Base-by-base conservation (phyloP, 73 alveolate species). In the Halteria grandinella region DNA sequence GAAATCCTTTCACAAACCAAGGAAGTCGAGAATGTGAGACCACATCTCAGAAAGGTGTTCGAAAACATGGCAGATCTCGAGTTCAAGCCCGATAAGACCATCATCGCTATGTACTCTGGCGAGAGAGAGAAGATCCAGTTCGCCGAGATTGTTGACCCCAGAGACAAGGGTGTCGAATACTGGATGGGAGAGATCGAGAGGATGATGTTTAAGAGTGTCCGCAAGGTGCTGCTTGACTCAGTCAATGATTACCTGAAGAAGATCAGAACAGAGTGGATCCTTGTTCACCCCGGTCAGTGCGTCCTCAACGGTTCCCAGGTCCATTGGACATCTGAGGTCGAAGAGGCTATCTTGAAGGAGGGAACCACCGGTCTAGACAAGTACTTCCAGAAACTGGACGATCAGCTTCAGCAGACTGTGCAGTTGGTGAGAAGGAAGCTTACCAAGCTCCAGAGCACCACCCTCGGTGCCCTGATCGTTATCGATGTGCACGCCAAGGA, bases 121-220 rank as follows among this genome's bases (percentile, higher is more conserved):
- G 98, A 91, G 69, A 90, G 91, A 44, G 99, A 96, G 86, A 88
- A 83, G 73, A 94, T 96, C 66, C 91, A 95, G 50, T 95, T 97
- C 83, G 95, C 79, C 0, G 95, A 88, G 50, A 85, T 80, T 47
- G 97, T 95, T 0, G 97, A 95, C 75, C 98, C 98, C 10, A 96
- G 95, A 43, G 97, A 91, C 8, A 94, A 96, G 88, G 96, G 97
- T 52, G 99, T 98, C 21, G 99, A 98, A 80, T 95, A 89, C 70
- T 98, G 99, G 99, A 98, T 98, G 99, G 97, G 98, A 64, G 99
- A 98, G 59, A 95, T 98, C 64, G 99, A 98, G 80, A 94, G 92
- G 15, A 98, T 95, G 96, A 98, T 98, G 99, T 85, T 91, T 55
- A 74, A 66, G 55, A 89, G 98, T 14, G 99, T 98, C 43, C 92